These are phyloP conservation scores for Avena atlantica DNA, from an alignment of 176 grass and related monocot species.

Conservation along the genomic window DNA sequence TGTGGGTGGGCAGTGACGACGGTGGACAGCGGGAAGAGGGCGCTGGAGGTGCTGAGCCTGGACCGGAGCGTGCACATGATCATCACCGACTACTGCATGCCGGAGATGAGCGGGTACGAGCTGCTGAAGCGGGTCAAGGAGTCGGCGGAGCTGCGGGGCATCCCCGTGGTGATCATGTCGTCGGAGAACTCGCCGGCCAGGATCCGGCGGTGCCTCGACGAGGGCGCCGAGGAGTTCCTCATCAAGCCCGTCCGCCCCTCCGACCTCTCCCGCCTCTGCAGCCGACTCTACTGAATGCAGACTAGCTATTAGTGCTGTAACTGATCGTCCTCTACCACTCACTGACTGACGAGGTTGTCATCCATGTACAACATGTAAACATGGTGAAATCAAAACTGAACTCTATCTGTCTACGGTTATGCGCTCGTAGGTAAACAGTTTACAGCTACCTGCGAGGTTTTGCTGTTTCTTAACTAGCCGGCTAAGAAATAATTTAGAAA, in stretches of 20 bases:
- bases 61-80: constrained; percentile 47
- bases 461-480: too few relatives aligned
- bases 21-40: constrained; percentile 61
- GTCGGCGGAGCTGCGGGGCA: constrained; percentile 48
- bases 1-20: constrained; percentile 36
- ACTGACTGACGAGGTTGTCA: not conserved
- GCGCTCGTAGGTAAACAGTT: too few relatives aligned
- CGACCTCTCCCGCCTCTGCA: constrained; percentile 51
- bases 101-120: constrained; percentile 62
- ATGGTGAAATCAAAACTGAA: not conserved
- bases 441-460: too few relatives aligned
- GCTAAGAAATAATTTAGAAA: too few relatives aligned
- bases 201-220: constrained; percentile 55
- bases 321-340: not conserved
- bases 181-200: constrained; percentile 60
- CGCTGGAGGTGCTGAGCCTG: constrained; percentile 59
- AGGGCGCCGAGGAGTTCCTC: constrained; percentile 51
- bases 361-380: not conserved
- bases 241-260: constrained; percentile 49
- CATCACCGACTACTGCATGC: constrained; percentile 64
- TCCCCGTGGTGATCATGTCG: constrained; percentile 71
- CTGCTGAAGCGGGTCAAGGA: constrained; percentile 66
- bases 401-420: too few relatives aligned
- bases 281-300: not conserved
- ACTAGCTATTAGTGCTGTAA: not conserved